Base-by-base conservation (phyloP, 2,329 filamentous ascomycete species). In the Trichoderma koningiopsis region DNA sequence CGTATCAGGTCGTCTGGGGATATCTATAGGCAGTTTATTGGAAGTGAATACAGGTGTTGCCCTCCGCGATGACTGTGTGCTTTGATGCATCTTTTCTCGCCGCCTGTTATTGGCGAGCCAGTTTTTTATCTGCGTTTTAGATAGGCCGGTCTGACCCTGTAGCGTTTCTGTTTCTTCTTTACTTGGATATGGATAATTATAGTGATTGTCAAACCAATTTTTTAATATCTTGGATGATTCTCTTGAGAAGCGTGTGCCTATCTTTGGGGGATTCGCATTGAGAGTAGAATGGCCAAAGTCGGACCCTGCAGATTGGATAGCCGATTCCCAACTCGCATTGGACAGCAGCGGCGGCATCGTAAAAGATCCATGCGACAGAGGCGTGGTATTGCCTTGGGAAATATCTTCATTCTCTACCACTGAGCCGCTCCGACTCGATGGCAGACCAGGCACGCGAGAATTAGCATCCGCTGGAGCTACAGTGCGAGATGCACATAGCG, bases 91-190 rank as follows among this genome's bases (percentile, higher is more conserved):
- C 47, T 96, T 96, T 72, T 90, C 72, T 70, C 94, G 87, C 69
- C 94, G 88, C 53, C 94, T 89, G 69, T 93, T 93, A 79, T 97
- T 97, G 69, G 94, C 93, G 57, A 97, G 88, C 94, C 94, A 97
- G 77, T 96, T 97, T 11, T 90, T 90, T 74, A 97, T 95, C 76
- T 97, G 94, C 16, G 86, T 91, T 75, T 92, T 88, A 77, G 88
- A 94, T 49, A 97, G 84, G 6, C 93, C 92, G 0, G 94, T 97
- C 74, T 91, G 87, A 57, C 87, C 85, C 79, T 93, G 91, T 24
- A 97, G 83, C 70, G 88, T 86, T 72, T 93, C 91, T 76, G 95
- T 96, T 76, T 97, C 92, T 68, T 93, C 89, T 52, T 97, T 93
- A 40, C 88, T 94, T 29, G 52, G 52, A 55, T 55, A 55, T 7